A percentile compares a stretch with the other conserved stretches of the same genome.
Evolutionary conservation across 2,329 filamentous ascomycete species (phyloP).

Genomic region (Acrocalymma vagum): DNA sequence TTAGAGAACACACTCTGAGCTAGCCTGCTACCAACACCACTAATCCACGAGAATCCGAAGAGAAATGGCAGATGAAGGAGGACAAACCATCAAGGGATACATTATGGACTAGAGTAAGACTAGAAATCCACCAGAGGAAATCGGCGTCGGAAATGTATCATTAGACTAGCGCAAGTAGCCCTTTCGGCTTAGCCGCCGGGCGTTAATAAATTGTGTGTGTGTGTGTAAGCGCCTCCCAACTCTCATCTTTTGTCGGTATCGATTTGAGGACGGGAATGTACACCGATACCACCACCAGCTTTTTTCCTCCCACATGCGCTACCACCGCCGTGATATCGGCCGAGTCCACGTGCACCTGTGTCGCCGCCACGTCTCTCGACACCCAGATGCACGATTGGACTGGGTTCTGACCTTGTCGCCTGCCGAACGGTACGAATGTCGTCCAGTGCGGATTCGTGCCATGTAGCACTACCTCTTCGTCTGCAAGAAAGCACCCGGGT

Average conservation of each 20-base stretch:
- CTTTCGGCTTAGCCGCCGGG: constrained; percentile 9
- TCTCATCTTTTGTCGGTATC: constrained; percentile 3
- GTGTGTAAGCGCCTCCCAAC: too few relatives aligned
- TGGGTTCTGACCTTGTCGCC: constrained; percentile 4
- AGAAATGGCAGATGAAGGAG: constrained; percentile 6
- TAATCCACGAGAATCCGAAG: constrained; percentile 9
- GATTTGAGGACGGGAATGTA: constrained; percentile 8
- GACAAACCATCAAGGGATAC: constrained; percentile 5
- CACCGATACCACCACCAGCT: constrained; percentile 11
- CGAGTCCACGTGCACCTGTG: constrained; percentile 13
- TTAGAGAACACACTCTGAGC: constrained; percentile 13
- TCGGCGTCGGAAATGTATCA: constrained; percentile 13
- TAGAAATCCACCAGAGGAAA: constrained; percentile 8
- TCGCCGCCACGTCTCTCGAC: constrained; percentile 8
- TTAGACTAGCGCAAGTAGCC: constrained; percentile 15
- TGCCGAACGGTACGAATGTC: constrained; percentile 7
- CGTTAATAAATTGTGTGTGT: constrained; percentile 15
- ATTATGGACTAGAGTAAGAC: constrained; percentile 8
- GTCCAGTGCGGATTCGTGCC: constrained; percentile 10
- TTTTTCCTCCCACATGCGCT: constrained; percentile 7
- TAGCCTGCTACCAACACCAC: constrained; percentile 10
- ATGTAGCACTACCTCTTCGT: constrained; percentile 6
- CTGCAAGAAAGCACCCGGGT: constrained; percentile 10
- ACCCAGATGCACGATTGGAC: constrained; percentile 10
- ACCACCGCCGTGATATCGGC: constrained; percentile 14